Conservation (phyloP, 2,329 filamentous ascomycete genomes). For the Colletotrichum orchidophilum region DNA sequence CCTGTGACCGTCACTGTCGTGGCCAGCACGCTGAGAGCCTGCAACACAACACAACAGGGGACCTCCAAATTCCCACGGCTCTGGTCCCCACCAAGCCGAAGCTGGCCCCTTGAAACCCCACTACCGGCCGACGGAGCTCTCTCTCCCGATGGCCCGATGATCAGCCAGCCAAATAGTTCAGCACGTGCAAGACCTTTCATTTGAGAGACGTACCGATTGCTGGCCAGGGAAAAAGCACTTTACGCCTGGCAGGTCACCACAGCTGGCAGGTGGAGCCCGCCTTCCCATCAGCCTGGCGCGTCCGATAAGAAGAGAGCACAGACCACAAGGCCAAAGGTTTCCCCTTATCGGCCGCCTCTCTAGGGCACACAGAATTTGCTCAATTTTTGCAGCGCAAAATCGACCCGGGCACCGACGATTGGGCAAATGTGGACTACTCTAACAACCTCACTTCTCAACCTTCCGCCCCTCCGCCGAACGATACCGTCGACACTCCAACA, state of each 20-base stretch:
- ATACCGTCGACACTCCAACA: constrained; percentile 48
- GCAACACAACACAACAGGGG: neutral
- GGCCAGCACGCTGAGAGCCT: neutral
- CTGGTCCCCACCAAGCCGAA: neutral
- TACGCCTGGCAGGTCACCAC: neutral
- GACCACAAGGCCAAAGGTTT: constrained; percentile 10
- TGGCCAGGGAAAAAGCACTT: neutral
- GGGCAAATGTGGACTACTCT: constrained; percentile 2
- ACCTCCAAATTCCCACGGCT: neutral
- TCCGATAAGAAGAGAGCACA: constrained; percentile 13
- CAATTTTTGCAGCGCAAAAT: constrained; percentile 10
- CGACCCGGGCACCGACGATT: constrained; percentile 5
- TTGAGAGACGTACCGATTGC: neutral
- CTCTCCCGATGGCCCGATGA: constrained; percentile 5
- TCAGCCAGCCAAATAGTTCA: neutral
- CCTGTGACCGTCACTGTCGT: constrained; percentile 12
- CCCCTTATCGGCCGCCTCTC: constrained; percentile 5
- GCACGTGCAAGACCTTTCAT: neutral
- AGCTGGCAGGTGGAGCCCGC: constrained; percentile 4
- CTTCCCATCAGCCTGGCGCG: neutral
- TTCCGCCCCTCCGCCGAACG: constrained; percentile 39
- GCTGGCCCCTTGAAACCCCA: constrained; percentile 7
- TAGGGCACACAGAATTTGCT: constrained; percentile 11
- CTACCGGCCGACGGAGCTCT: constrained; percentile 6
- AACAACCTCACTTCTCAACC: constrained; percentile 31